Evolutionary conservation across 2,329 filamentous ascomycete species (phyloP), one percentile per base, ranked within the genome.

Genomic region (Colletotrichum tropicicola): DNA sequence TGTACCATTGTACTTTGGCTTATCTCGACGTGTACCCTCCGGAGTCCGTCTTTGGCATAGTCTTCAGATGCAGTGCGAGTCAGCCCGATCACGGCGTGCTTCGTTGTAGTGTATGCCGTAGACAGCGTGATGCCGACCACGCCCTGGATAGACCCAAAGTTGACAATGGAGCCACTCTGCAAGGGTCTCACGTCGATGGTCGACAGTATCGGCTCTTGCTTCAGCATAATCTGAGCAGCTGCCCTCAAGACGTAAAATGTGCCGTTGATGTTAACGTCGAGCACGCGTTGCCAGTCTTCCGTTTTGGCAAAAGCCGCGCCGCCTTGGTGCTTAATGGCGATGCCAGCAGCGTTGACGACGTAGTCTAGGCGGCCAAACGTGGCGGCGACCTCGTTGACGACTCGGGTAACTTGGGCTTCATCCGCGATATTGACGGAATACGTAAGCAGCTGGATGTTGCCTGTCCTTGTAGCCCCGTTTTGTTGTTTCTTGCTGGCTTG

Each of bases 231-330:
- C 30, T 74, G 70, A 10, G 78, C 77, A 0, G 76, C 75, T 5
- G 78, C 78, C 15, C 76, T 71, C 0, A 82, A 68, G 2, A 82
- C 73, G 60, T 76, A 79, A 62, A 83, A 81, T 3, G 77, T 77
- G 0, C 80, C 80, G 3, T 73, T 79, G 1, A 83, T 66, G 48
- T 83, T 83, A 55, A 82, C 72, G 51, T 79, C 76, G 6, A 83
- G 52, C 2, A 82, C 73, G 0, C 75, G 73, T 2, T 79, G 71
- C 78, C 78, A 83, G 49, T 81, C 78, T 0, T 68, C 62, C 0
- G 75, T 78, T 15, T 73, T 68, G 0, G 74, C 74, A 49, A 75
- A 77, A 0, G 78, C 75, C 1, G 73, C 75, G 6, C 78, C 78
- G 3, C 76, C 77, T 25, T 73, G 67, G 41, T 79, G 76, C 57